Base-by-base conservation (phyloP, 129 eudicot genomes). In the Dittrichia graveolens region DNA sequence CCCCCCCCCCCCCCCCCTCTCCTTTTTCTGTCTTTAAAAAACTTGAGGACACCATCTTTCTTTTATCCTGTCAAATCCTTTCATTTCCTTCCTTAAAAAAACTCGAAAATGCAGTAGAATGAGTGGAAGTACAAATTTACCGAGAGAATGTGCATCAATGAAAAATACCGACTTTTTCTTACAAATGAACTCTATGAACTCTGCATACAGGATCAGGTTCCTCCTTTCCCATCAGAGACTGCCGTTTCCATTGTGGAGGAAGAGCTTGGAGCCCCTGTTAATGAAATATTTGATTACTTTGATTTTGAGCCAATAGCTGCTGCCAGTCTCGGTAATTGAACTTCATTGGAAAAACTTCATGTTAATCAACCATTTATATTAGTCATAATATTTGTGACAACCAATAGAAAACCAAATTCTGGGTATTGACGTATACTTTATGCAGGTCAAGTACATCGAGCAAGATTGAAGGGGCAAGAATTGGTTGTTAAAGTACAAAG, bases 371-470 rank as follows among this genome's bases (percentile, higher is more conserved):
- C 76, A 66, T 61, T 65, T 65, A 16, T 46, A 37, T 71, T 57
- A 35, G 46, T 44, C 6, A 5, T 75, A 47, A 31, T 43, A 75
- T 5, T 14, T 41, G 72, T 49, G 54, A 67, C 74, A 58, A 60
- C 40, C n/a, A 52, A 66, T 41, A 43, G 50, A 69, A 45, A 63
- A 53, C 60, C 65, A 41, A 24, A 39, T 74, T 52, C 14, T 7
- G 46, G 79, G 57, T 55, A 41, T 24, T 37, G 37, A 60, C 44
- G 37, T 48, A 47, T 55, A 50, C 70, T 5, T 61, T 41, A n/a
- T 80, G 77, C 85, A 94, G 99, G 99, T 78, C 99, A 94, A 88
- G 99, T 94, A 67, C 99, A 94, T 75, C 96, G 99, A 73, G 99
- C 97, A 66, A 88, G 67, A 80, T 19, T 94, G 58, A 88, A 84